phyloP scores from a whole-genome alignment of 352 stramenopile genomes.

The Phytophthora boehmeriae region DNA sequence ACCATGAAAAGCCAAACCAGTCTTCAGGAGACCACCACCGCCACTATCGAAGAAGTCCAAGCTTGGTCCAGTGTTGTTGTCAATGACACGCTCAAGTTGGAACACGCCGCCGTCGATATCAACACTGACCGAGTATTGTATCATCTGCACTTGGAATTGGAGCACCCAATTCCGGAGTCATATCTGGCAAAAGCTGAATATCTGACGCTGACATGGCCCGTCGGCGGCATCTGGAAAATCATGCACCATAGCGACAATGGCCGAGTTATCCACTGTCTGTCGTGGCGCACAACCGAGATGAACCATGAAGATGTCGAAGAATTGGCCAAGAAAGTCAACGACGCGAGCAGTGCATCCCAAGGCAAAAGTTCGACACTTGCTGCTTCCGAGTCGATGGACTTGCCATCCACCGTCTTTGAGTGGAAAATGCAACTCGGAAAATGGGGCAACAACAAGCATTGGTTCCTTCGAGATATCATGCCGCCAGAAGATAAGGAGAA shows the following conservation, averaged over 20 bases:
- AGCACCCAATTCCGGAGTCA: constrained; percentile 37
- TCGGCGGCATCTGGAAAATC: constrained; percentile 65
- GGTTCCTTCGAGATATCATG: constrained; percentile 56
- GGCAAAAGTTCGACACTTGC: constrained; percentile 14
- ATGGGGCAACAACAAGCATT: constrained; percentile 51
- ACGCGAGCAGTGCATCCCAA: not conserved
- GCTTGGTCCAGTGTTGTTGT: constrained; percentile 51
- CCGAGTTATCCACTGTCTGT: constrained; percentile 40
- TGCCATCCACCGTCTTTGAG: constrained; percentile 42
- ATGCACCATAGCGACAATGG: constrained; percentile 32
- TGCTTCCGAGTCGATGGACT: constrained; percentile 14
- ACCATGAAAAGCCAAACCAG: constrained; percentile 24
- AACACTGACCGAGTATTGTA: constrained; percentile 52
- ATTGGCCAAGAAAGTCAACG: constrained; percentile 42
- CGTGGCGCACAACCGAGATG: constrained; percentile 59
- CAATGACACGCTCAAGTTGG: constrained; percentile 43
- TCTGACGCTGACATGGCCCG: constrained; percentile 51
- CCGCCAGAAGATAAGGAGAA: constrained; percentile 16
- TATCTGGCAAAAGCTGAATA: constrained; percentile 45
- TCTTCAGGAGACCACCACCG: constrained; percentile 18
- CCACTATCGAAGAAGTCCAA: constrained; percentile 39
- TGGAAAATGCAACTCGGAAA: constrained; percentile 66
- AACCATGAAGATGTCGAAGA: constrained; percentile 40
- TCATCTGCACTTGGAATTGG: constrained; percentile 49
- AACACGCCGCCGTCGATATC: constrained; percentile 57